phyloP scores from a whole-genome alignment of 1,284 basidiomycete species.

The Fomitopsis betulina region DNA sequence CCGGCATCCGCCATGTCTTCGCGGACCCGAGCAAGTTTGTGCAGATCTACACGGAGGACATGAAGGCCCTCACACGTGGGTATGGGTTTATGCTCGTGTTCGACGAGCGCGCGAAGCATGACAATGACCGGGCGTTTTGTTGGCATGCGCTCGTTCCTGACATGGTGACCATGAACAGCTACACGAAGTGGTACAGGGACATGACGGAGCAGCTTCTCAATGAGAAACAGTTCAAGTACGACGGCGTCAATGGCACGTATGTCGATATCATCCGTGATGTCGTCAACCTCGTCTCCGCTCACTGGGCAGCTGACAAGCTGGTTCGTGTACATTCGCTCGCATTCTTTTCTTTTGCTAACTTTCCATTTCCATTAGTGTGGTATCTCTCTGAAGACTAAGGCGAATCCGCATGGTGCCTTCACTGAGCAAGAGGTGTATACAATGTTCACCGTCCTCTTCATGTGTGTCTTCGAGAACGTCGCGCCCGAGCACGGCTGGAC shows the following conservation, averaged over 20 bases:
- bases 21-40: background rate
- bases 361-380: slow-evolving; percentile 35
- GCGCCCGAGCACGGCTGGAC: background rate
- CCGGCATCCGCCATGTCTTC: background rate
- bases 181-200: slow-evolving; percentile 33
- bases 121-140: background rate
- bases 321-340: slow-evolving; percentile 34
- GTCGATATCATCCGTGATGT: slow-evolving; percentile 76
- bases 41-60: background rate
- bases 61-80: too few relatives aligned
- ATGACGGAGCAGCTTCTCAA: slow-evolving; percentile 35
- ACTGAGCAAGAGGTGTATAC: slow-evolving; percentile 46
- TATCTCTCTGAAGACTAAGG: slow-evolving; percentile 55
- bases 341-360: background rate
- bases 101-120: background rate
- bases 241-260: slow-evolving; percentile 31
- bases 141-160: background rate
- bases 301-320: slow-evolving; percentile 56
- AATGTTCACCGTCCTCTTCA: slow-evolving; percentile 49
- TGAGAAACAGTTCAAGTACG: slow-evolving; percentile 31
- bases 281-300: slow-evolving; percentile 53
- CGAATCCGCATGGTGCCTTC: slow-evolving; percentile 43
- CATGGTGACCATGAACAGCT: slow-evolving; percentile 5
- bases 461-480: slow-evolving; percentile 30
- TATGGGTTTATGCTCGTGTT: background rate